Evolutionary conservation across 441 rosid species (phyloP).

Genomic region (Geranium incanum): DNA sequence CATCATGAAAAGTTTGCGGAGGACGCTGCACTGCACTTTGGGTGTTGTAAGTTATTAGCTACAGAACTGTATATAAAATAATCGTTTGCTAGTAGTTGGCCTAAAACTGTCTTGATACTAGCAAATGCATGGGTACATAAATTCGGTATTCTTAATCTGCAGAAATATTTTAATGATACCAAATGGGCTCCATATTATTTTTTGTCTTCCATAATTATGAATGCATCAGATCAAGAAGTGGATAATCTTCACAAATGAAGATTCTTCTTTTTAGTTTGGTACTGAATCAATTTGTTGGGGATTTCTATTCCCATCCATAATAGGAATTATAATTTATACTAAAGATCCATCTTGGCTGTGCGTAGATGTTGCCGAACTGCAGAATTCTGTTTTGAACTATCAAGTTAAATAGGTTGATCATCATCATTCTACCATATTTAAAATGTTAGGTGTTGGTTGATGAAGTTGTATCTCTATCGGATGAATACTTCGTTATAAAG

Average conservation of each 20-base stretch:
- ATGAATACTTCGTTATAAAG: background rate
- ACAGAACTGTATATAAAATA: constrained; percentile 6
- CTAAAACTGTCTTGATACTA: background rate
- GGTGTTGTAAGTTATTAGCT: constrained; percentile 45
- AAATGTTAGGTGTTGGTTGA: background rate
- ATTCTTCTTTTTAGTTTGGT: background rate
- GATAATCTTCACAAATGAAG: background rate
- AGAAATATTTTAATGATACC: background rate
- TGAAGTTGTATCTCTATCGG: background rate
- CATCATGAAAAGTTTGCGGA: constrained; percentile 61
- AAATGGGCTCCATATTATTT: background rate
- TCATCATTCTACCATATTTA: background rate
- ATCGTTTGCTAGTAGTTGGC: constrained; percentile 14
- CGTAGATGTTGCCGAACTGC: background rate
- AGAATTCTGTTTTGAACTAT: background rate
- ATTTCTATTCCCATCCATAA: background rate
- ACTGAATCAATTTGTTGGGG: background rate
- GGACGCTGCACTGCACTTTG: constrained; percentile 44
- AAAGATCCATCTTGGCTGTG: background rate
- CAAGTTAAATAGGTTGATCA: background rate
- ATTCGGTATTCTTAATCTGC: background rate
- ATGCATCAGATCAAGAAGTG: background rate
- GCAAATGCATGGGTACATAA: background rate
- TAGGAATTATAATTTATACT: background rate
- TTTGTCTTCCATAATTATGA: background rate